Percentiles rank a stretch among this genome's conserved stretches.
These are phyloP conservation scores for Oryza officinalis DNA, from an alignment of 176 grass and related monocot genomes.

Conservation along the genomic window DNA sequence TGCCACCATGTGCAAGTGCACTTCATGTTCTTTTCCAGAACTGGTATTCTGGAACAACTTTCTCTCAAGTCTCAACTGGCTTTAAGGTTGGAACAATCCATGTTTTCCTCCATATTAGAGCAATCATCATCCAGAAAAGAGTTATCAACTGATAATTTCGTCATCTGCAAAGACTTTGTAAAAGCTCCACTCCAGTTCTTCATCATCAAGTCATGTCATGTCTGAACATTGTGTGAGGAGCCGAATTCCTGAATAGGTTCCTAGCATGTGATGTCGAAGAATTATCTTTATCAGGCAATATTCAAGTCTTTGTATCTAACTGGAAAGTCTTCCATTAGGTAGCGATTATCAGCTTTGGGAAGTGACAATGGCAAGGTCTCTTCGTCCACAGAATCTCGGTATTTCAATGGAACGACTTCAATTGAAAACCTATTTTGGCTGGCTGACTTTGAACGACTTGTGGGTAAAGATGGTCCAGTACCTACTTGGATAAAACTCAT, in stretches of 20 bases:
- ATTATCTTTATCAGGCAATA: slow-evolving; percentile 27
- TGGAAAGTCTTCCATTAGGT: slow-evolving; percentile 39
- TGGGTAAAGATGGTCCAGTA: slow-evolving; percentile 38
- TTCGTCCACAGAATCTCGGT: slow-evolving; percentile 48
- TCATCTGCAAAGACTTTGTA: not conserved
- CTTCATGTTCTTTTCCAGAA: slow-evolving; percentile 21
- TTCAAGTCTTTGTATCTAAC: slow-evolving; percentile 58
- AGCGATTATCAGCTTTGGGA: slow-evolving; percentile 45
- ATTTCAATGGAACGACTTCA: slow-evolving; percentile 51
- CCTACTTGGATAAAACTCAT: slow-evolving; percentile 35
- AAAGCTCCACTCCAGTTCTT: slow-evolving; percentile 31
- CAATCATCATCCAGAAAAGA: slow-evolving; percentile 26
- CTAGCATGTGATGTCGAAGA: not conserved
- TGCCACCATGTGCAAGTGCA: slow-evolving; percentile 26
- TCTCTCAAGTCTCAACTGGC: slow-evolving; percentile 27
- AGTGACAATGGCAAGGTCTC: slow-evolving; percentile 48
- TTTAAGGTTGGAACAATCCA: slow-evolving; percentile 7
- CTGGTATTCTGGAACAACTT: slow-evolving; percentile 10
- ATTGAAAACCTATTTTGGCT: slow-evolving; percentile 48
- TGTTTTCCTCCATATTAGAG: not conserved
- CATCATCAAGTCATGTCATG: slow-evolving; percentile 31
- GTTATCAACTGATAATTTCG: slow-evolving; percentile 23
- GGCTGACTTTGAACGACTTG: slow-evolving; percentile 37
- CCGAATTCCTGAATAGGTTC: slow-evolving; percentile 10
- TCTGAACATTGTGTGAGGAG: slow-evolving; percentile 20